These are phyloP conservation scores for Cerioporus squamosus DNA, from an alignment of 1,284 basidiomycete genomes.

Conservation along the genomic window DNA sequence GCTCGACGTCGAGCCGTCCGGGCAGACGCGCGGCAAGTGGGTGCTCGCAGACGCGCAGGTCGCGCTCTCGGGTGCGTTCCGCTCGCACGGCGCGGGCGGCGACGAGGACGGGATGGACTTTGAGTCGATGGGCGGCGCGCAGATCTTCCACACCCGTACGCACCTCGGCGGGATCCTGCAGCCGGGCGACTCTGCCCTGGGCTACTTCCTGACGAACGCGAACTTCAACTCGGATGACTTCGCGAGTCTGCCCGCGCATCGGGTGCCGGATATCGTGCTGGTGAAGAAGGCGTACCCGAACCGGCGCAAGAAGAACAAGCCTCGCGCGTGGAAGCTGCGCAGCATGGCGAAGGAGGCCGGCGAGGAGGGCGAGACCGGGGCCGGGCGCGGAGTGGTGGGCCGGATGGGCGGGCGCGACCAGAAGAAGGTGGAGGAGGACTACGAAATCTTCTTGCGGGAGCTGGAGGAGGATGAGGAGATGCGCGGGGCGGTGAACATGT, in stretches of 20 bases:
- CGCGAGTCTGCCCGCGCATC: slow-evolving; percentile 72
- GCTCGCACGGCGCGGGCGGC: slow-evolving; percentile 44
- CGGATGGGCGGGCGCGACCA: slow-evolving; percentile 90
- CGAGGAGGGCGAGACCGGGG: slow-evolving; percentile 77
- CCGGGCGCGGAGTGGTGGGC: slow-evolving; percentile 85
- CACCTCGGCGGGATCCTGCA: slow-evolving; percentile 95
- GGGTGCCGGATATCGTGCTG: slow-evolving; percentile 91
- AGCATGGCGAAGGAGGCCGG: slow-evolving; percentile 95
- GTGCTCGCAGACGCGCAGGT: slow-evolving; percentile 95
- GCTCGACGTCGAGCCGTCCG: slow-evolving; percentile 90
- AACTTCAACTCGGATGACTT: slow-evolving; percentile 96
- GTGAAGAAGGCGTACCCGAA: slow-evolving; percentile 98
- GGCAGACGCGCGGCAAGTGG: slow-evolving; percentile 71
- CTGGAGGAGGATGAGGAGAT: slow-evolving; percentile 97
- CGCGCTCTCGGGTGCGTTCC: slow-evolving; percentile 82
- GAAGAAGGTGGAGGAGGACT: slow-evolving; percentile 95
- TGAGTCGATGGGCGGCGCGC: slow-evolving; percentile 55
- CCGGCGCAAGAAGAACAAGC: slow-evolving; percentile 87
- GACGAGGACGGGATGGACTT: slow-evolving; percentile 63
- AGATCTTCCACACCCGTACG: slow-evolving; percentile 95
- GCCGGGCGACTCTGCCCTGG: slow-evolving; percentile 92
- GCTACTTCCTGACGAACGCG: slow-evolving; percentile 86
- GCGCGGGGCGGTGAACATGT: slow-evolving; percentile 88
- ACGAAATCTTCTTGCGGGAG: slow-evolving; percentile 94
- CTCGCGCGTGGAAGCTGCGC: slow-evolving; percentile 88